Percentiles rank a stretch among this genome's conserved stretches.
phyloP scores from a whole-genome alignment of 1,284 basidiomycete species.

The Trametes pubescens region DNA sequence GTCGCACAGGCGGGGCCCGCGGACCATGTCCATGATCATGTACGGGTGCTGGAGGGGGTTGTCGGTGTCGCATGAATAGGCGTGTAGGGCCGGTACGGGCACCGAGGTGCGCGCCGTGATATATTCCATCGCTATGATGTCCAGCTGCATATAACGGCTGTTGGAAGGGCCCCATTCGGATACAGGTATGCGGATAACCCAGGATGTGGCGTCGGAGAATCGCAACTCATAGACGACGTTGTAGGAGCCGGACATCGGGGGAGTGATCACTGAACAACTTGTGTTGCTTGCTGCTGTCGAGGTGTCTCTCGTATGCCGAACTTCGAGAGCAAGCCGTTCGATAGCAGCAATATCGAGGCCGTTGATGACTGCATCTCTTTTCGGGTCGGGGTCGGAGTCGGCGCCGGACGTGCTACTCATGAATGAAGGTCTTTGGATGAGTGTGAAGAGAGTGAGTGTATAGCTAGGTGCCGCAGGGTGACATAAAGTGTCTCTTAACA shows the following conservation, averaged over 20 bases:
- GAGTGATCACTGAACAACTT: background rate
- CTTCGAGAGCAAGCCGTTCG: background rate
- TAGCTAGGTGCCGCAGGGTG: no score
- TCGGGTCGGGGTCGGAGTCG: no score
- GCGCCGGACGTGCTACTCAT: no score
- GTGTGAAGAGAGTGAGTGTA: no score
- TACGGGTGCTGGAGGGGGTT: conserved; percentile 10
- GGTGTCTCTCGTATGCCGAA: background rate
- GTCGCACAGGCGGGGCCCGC: background rate
- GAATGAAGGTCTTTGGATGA: no score
- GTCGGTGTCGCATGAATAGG: conserved; percentile 9
- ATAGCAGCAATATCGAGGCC: background rate
- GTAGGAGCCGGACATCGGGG: conserved; percentile 2
- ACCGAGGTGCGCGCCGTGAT: background rate
- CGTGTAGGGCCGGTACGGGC: conserved; percentile 1
- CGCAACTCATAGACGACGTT: background rate
- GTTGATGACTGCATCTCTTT: background rate
- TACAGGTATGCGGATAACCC: conserved; percentile 6
- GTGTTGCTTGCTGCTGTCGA: background rate
- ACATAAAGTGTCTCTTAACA: no score
- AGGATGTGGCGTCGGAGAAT: conserved; percentile 5
- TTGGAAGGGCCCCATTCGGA: background rate
- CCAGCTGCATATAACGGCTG: background rate
- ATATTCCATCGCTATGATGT: conserved; percentile 7
- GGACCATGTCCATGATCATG: conserved; percentile 14